These are phyloP conservation scores for Aspergillus pseudoterreus DNA, from an alignment of 2,329 filamentous ascomycete genomes.

Conservation along the genomic window DNA sequence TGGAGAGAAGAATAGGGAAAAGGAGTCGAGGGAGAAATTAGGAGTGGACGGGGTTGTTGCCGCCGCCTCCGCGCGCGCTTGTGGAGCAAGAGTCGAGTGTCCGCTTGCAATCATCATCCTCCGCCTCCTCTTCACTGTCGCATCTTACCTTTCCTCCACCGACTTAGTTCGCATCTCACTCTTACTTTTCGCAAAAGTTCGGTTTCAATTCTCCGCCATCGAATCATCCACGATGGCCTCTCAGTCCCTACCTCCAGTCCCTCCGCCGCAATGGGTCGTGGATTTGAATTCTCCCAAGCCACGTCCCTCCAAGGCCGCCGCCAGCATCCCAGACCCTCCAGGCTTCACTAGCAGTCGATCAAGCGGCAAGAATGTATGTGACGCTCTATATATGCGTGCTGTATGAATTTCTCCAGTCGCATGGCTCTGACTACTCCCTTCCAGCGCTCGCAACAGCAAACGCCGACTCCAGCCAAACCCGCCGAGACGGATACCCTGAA, in stretches of 20 bases:
- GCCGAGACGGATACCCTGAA: conserved; percentile 94
- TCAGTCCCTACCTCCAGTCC: conserved; percentile 34
- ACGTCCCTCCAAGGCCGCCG: conserved; percentile 58
- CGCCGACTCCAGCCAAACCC: conserved; percentile 37
- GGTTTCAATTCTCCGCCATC: background rate
- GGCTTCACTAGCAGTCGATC: conserved; percentile 64
- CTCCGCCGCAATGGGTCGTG: conserved; percentile 74
- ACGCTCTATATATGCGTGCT: background rate
- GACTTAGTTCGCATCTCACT: background rate
- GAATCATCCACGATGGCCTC: conserved; percentile 15
- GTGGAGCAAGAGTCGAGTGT: conserved; percentile 22
- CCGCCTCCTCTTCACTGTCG: conserved; percentile 14
- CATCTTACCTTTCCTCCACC: background rate
- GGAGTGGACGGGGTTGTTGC: conserved; percentile 22
- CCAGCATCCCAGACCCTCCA: conserved; percentile 75
- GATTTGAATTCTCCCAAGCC: conserved; percentile 70
- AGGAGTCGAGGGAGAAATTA: conserved; percentile 13
- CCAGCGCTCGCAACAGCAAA: conserved; percentile 18
- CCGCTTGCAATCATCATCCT: conserved; percentile 10
- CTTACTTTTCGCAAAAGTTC: background rate
- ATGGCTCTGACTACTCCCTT: no score
- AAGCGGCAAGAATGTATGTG: conserved; percentile 38
- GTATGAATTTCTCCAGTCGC: background rate
- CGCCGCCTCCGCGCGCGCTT: conserved; percentile 21
- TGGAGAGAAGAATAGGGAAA: conserved; percentile 1